Conservation (phyloP, 192 early-diverging fungal genomes). For the Chytriomyces hyalinus region DNA sequence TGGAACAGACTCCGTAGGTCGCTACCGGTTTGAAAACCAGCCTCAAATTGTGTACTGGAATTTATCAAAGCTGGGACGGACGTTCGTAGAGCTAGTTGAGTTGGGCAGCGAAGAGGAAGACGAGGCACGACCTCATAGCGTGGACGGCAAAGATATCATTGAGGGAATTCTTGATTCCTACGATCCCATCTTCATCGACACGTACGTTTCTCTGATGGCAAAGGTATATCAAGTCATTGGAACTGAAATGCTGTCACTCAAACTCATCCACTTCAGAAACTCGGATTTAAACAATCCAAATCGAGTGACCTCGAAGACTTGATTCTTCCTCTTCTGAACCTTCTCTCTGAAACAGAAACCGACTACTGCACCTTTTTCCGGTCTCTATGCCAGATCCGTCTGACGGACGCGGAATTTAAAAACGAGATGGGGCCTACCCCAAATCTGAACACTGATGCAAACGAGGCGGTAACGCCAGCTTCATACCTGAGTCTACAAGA, state of each 20-base stretch:
- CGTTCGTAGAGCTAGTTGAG: constrained; percentile 70
- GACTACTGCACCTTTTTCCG: constrained; percentile 84
- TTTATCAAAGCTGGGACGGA: constrained; percentile 68
- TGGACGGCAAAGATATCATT: constrained; percentile 50
- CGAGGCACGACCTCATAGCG: constrained; percentile 28
- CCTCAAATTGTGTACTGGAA: constrained; percentile 85
- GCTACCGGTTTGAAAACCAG: constrained; percentile 79
- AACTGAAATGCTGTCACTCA: neutral
- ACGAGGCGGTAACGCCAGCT: too few species aligned
- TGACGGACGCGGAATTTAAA: constrained; percentile 41
- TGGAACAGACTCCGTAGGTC: constrained; percentile 64
- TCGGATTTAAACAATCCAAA: constrained; percentile 38
- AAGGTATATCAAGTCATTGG: constrained; percentile 42
- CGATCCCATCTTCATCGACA: constrained; percentile 50
- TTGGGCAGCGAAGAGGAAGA: constrained; percentile 53
- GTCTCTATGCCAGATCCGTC: constrained; percentile 61
- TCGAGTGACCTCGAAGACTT: constrained; percentile 58
- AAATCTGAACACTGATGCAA: too few species aligned
- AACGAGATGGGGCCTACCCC: constrained; percentile 35
- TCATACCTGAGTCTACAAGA: too few species aligned
- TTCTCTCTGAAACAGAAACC: constrained; percentile 60
- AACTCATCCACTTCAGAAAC: constrained; percentile 38
- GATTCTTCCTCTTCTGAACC: constrained; percentile 65
- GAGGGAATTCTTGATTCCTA: constrained; percentile 63
- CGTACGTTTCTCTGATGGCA: constrained; percentile 67